Evolutionary conservation across 1,284 basidiomycete genomes (phyloP).

Genomic region (Ceratobasidium sp.): DNA sequence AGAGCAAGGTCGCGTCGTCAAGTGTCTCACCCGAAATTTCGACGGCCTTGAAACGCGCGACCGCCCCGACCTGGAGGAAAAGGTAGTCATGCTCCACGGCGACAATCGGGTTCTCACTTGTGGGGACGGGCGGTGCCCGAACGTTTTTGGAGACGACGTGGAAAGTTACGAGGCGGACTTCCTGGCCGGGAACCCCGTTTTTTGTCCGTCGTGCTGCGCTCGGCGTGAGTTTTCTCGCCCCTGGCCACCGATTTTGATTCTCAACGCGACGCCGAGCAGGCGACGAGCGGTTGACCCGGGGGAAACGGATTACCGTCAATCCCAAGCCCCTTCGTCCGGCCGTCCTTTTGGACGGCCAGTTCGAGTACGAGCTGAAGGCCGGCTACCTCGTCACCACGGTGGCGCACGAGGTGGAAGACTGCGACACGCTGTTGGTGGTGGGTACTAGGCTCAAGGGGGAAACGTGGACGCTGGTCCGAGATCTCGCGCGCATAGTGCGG

Average conservation of each 20-base stretch:
- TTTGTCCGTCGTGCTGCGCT: background rate
- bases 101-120: background rate
- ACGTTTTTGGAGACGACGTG: background rate
- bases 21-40: constrained; percentile 1
- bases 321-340: background rate
- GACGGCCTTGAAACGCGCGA: constrained; percentile 11
- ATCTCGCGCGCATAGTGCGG: background rate
- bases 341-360: background rate
- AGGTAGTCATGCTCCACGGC: background rate
- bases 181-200: background rate
- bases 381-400: background rate
- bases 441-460: background rate
- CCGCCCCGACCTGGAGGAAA: background rate
- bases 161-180: background rate
- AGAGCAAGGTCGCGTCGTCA: background rate
- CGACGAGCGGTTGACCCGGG: background rate
- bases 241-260: background rate
- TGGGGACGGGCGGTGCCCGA: background rate
- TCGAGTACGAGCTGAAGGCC: background rate
- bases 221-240: background rate
- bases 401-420: background rate
- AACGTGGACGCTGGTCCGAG: background rate
- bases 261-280: background rate
- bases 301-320: background rate
- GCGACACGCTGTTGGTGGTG: background rate